A percentile compares a stretch with the other conserved stretches of the same genome.
phyloP scores from a whole-genome alignment of 176 grass and related monocot genomes.

The Musa itinerans region DNA sequence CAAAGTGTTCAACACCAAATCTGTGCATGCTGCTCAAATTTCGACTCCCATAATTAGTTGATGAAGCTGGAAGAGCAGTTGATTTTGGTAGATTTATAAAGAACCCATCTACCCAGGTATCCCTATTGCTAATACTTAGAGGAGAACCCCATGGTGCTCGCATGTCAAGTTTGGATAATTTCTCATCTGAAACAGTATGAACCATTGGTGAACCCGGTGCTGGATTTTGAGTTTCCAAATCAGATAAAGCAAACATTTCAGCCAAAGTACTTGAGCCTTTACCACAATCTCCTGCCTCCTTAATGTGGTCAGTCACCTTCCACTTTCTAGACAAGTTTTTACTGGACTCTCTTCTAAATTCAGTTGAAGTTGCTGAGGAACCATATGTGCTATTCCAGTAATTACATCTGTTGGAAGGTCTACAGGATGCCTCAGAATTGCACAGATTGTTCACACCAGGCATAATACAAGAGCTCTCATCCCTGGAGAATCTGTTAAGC shows the following conservation, averaged over 20 bases:
- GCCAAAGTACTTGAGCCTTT: not conserved
- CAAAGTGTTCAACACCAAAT: not conserved
- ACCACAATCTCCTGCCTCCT: not conserved
- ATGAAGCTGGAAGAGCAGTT: not conserved
- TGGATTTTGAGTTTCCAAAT: not conserved
- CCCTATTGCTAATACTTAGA: not conserved
- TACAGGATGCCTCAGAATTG: not conserved
- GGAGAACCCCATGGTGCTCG: not conserved
- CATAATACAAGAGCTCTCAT: not conserved
- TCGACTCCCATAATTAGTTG: not conserved
- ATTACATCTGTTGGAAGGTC: not conserved
- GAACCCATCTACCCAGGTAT: not conserved
- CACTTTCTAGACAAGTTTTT: not conserved
- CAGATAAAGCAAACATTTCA: conserved; percentile 14
- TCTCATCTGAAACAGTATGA: not conserved
- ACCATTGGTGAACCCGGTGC: not conserved
- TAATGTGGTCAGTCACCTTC: not conserved
- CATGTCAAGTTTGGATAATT: not conserved
- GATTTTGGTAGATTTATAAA: conserved; percentile 1
- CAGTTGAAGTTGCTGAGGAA: not conserved
- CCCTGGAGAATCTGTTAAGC: not conserved
- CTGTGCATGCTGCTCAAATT: not conserved
- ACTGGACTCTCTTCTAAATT: not conserved
- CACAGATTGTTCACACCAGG: not conserved
- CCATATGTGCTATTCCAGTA: not conserved